These are phyloP conservation scores for Serendipita sp. DNA, from an alignment of 1,284 basidiomycete species.

Conservation along the genomic window DNA sequence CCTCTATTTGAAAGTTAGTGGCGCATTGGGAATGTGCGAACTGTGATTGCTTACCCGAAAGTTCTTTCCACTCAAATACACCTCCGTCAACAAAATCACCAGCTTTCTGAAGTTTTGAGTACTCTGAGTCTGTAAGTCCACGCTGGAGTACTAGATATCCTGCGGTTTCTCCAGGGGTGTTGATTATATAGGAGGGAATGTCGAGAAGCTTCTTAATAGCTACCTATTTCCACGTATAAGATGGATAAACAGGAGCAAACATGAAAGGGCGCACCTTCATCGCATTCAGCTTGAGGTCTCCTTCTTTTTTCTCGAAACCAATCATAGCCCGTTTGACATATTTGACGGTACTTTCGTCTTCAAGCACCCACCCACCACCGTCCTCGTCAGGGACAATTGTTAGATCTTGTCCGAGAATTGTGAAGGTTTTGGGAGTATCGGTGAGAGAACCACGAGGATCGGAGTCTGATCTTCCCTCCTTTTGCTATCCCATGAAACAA, in stretches of 20 bases:
- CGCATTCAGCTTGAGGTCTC: not conserved
- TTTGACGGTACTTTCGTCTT: not conserved
- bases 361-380: not conserved
- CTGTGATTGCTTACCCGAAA: not conserved
- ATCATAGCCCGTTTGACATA: not conserved
- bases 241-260: not conserved
- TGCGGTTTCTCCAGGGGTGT: not conserved
- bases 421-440: slow-evolving; percentile 21
- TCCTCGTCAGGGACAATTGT: not conserved
- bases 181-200: not conserved
- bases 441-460: slow-evolving; percentile 18
- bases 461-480: slow-evolving; percentile 27
- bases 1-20: not conserved
- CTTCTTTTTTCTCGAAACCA: not conserved
- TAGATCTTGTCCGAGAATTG: slow-evolving; percentile 19
- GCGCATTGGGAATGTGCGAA: not conserved
- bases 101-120: not conserved
- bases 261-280: not conserved
- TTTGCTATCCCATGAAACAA: not conserved
- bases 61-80: not conserved
- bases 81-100: not conserved
- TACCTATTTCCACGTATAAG: not conserved
- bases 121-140: not conserved
- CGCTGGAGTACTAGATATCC: slow-evolving; percentile 3
- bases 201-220: not conserved